These are phyloP conservation scores for Pachysandra terminalis DNA, from an alignment of 164 flowering plant species.

Conservation along the genomic window DNA sequence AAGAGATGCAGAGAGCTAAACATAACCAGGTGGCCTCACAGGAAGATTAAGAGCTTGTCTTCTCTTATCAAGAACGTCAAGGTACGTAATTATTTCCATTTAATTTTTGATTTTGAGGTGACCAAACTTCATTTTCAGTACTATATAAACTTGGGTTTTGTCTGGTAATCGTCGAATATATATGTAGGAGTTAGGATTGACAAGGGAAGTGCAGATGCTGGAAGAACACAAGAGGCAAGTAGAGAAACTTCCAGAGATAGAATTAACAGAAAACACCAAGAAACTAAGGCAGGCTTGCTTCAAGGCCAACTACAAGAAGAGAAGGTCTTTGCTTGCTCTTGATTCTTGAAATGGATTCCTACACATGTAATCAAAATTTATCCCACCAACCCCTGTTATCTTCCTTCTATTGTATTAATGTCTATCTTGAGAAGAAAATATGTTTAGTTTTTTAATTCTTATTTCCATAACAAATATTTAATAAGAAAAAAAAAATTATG, in stretches of 20 bases:
- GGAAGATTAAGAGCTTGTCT: conserved; percentile 60
- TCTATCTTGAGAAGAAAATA: too few species aligned
- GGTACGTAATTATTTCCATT: conserved; percentile 37
- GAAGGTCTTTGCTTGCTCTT: conserved; percentile 23
- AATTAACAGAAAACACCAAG: conserved; percentile 44
- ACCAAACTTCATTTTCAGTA: background rate
- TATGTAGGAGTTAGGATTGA: conserved; percentile 41
- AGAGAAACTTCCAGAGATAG: conserved; percentile 42
- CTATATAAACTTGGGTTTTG: background rate
- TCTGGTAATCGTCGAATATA: background rate
- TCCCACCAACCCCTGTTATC: too few species aligned
- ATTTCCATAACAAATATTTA: too few species aligned
- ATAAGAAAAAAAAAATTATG: too few species aligned
- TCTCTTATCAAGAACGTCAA: conserved; percentile 49
- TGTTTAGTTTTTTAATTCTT: too few species aligned
- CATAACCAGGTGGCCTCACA: conserved; percentile 62
- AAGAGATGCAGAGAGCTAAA: conserved; percentile 57
- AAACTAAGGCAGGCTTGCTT: conserved; percentile 64
- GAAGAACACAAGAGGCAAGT: conserved; percentile 44
- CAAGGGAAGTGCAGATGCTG: conserved; percentile 33
- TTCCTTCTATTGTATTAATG: too few species aligned
- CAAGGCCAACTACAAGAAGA: conserved; percentile 67
- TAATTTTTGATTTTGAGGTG: background rate
- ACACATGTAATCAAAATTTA: too few species aligned
- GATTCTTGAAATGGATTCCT: too few species aligned